Evolutionary conservation across 305 asterid genomes (phyloP).

Genomic region (Fraxinus platypoda): DNA sequence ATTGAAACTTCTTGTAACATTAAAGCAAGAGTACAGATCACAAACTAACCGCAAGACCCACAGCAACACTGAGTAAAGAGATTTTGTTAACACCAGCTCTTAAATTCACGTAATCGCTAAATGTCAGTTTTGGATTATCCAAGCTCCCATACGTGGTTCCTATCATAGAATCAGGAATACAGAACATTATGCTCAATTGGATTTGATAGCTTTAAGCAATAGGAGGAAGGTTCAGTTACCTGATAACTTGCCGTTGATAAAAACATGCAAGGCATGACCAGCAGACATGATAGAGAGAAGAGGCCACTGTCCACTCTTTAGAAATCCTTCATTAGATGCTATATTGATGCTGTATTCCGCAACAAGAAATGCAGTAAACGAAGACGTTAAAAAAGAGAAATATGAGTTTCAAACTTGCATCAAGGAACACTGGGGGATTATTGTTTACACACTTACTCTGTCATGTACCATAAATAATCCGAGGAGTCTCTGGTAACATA

Average conservation of each 20-base stretch:
- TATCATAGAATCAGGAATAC: constrained; percentile 26
- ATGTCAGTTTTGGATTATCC: constrained; percentile 62
- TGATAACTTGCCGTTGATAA: constrained; percentile 63
- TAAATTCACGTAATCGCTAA: constrained; percentile 49
- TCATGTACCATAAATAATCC: constrained; percentile 91
- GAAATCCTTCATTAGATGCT: constrained; percentile 67
- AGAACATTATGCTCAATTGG: background rate
- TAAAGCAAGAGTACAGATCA: background rate
- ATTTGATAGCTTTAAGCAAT: background rate
- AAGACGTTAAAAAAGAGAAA: background rate
- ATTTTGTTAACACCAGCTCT: constrained; percentile 78
- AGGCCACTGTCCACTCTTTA: constrained; percentile 59
- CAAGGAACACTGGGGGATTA: background rate
- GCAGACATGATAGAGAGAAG: constrained; percentile 80
- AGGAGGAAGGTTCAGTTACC: constrained; percentile 39
- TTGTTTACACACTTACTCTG: constrained; percentile 52
- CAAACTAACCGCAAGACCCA: constrained; percentile 75
- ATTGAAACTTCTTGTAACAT: background rate
- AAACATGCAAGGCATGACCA: constrained; percentile 88
- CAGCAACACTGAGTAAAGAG: constrained; percentile 76
- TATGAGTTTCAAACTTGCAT: background rate
- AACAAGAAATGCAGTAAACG: background rate
- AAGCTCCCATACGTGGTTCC: constrained; percentile 69
- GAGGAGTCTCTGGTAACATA: constrained; percentile 75
- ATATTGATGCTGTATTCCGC: constrained; percentile 54